These are phyloP conservation scores for Acanthamoeba quina DNA, from an alignment of 208 protist species.

Conservation along the genomic window DNA sequence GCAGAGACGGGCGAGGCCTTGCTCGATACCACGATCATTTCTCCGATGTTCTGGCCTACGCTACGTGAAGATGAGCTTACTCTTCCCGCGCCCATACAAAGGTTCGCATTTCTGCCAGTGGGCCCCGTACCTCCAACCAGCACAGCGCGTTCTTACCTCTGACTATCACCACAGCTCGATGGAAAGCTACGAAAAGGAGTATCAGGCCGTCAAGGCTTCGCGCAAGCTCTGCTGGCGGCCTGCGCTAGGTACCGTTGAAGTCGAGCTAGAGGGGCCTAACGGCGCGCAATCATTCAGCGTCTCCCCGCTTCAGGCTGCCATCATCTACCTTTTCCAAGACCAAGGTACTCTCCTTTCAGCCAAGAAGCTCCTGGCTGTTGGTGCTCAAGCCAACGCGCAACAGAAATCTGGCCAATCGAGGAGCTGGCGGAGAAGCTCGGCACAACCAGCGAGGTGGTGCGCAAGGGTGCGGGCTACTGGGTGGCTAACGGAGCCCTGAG, in stretches of 20 bases:
- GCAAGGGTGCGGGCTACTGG: slow-evolving; percentile 33
- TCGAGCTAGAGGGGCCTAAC: slow-evolving; percentile 36
- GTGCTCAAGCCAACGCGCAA: not conserved
- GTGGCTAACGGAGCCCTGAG: slow-evolving; percentile 29
- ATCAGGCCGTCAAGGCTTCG: slow-evolving; percentile 10
- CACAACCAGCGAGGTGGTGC: not conserved
- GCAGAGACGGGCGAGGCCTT: not conserved
- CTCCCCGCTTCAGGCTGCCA: slow-evolving; percentile 57
- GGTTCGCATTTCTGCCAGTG: not conserved
- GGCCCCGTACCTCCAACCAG: too few species aligned
- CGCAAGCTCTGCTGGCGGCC: slow-evolving; percentile 38
- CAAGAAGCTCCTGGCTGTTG: too few species aligned
- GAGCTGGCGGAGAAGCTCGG: slow-evolving; percentile 37
- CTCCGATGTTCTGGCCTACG: slow-evolving; percentile 61
- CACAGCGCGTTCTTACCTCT: not conserved
- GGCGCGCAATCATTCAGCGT: not conserved
- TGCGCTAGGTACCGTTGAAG: slow-evolving; percentile 31
- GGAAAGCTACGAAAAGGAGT: slow-evolving; percentile 55
- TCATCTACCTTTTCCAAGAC: slow-evolving; percentile 66
- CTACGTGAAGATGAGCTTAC: slow-evolving; percentile 58
- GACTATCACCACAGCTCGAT: not conserved
- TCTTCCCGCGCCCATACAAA: not conserved
- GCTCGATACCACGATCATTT: slow-evolving; percentile 61
- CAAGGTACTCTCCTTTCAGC: slow-evolving; percentile 33
- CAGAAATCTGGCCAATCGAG: slow-evolving; percentile 26